These are phyloP conservation scores for Phytopythium oedochilum DNA, from an alignment of 352 stramenopile species.

Conservation along the genomic window DNA sequence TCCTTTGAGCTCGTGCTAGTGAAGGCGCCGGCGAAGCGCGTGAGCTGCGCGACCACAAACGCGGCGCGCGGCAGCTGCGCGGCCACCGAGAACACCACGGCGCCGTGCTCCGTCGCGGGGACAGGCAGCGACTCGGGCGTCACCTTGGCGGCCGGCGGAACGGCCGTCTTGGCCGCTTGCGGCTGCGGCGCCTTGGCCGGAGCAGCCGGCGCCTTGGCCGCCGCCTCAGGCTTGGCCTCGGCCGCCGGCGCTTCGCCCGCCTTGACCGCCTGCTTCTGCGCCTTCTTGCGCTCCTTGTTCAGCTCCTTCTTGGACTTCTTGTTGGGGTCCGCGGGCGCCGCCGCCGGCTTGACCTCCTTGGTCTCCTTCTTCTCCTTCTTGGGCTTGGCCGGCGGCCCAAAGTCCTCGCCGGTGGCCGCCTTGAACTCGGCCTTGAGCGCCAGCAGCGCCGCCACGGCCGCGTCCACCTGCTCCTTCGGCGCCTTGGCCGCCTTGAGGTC, in stretches of 20 bases:
- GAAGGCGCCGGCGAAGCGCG: constrained; percentile 47
- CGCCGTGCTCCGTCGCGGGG: constrained; percentile 35
- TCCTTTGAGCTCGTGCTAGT: constrained; percentile 39
- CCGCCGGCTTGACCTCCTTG: constrained; percentile 3
- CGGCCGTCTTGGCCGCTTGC: constrained; percentile 23
- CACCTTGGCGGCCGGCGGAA: constrained; percentile 6
- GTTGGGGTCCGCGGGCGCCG: constrained; percentile 29
- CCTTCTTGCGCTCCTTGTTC: constrained; percentile 88
- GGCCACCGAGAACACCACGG: constrained; percentile 59
- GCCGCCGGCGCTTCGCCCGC: constrained; percentile 17
- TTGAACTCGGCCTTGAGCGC: constrained; percentile 80
- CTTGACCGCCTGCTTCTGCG: constrained; percentile 72
- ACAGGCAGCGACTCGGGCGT: constrained; percentile 38
- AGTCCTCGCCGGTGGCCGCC: constrained; percentile 65
- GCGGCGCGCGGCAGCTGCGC: constrained; percentile 54
- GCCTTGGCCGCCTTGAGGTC: constrained; percentile 53
- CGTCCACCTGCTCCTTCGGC: constrained; percentile 45
- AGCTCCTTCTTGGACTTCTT: constrained; percentile 88
- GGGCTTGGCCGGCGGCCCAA: constrained; percentile 50
- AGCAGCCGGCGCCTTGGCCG: constrained; percentile 8
- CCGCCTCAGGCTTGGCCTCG: constrained; percentile 9
- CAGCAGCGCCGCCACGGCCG: constrained; percentile 50
- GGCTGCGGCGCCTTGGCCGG: constrained; percentile 4
- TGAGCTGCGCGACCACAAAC: constrained; percentile 59
- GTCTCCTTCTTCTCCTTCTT: constrained; percentile 61